Base-by-base conservation (phyloP, 2,329 filamentous ascomycete species). In the Rosellinia necatrix region DNA sequence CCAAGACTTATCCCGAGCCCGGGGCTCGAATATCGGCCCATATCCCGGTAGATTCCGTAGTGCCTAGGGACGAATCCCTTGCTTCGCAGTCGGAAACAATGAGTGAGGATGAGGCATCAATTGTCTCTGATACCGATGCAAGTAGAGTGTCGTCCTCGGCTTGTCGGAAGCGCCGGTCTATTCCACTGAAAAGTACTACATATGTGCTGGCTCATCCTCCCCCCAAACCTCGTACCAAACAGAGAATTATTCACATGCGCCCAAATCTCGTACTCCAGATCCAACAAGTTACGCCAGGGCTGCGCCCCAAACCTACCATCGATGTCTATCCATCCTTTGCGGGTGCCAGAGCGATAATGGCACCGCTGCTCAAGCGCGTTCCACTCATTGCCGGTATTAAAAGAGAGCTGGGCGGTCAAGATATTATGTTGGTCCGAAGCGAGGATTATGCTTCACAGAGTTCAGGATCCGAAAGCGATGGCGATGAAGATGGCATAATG, bases 251-350 rank as follows among this genome's bases (percentile, higher is more conserved):
- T 30, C 78, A 87, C 64, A 78, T 89, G 25, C 83, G 88, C 13
- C 88, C 89, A 9, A 84, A 84, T 49, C 74, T 91, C 15, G 74
- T 91, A 5, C 78, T 92, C 5, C 89, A 93, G 70, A 75, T 92
- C 13, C 89, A 92, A 66, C 80, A 83, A 54, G 70, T 91, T n/a
- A 77, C 81, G 2, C 73, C 78, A 35, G 80, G 84, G 58, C 77
- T 77, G 13, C 82, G 89, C 21, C 87, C 88, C 0, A 79, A 79
- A 48, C 89, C 89, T 1, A 81, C 84, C 3, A 85, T 90, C 61
- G 89, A 93, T 64, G 83, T 91, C n/a, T 81, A 91, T 37, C 88
- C 89, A 0, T 84, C 86, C 2, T 83, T 82, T n/a, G 76, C 82
- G 12, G 75, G 88, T 35, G 74, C 80, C 41, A 73, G 81, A 57